Conservation (phyloP, 176 grass and related monocot species). For the Paspalum vaginatum region DNA sequence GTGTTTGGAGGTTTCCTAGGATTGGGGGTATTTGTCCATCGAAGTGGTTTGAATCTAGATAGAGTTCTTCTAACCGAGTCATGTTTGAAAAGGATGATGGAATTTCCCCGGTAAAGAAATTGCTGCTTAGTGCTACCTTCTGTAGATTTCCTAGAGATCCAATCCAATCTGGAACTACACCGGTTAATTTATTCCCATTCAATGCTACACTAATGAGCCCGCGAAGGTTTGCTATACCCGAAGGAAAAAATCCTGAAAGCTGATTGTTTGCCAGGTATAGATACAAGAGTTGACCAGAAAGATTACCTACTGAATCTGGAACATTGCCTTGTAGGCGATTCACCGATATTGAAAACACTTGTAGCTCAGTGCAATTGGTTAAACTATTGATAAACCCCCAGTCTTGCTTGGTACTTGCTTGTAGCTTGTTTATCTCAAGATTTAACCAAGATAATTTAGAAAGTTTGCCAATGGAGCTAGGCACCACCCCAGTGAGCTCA, state of each 20-base stretch:
- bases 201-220: not conserved
- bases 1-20: not conserved
- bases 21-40: not conserved
- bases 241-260: not conserved
- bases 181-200: not conserved
- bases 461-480: slow-evolving; percentile 14
- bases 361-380: not conserved
- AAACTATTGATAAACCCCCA: slow-evolving; percentile 35
- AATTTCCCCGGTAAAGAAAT: not conserved
- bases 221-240: slow-evolving; percentile 7
- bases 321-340: slow-evolving; percentile 25
- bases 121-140: rapidly evolving
- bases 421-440: slow-evolving; percentile 3
- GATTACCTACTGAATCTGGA: not conserved
- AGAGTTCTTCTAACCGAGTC: not conserved
- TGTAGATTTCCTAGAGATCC: not conserved
- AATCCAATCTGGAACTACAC: not conserved
- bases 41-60: not conserved
- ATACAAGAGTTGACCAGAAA: not conserved
- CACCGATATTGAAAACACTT: not conserved
- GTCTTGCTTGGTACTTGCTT: not conserved
- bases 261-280: not conserved
- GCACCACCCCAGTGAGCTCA: slow-evolving; percentile 20
- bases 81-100: not conserved
- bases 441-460: not conserved